These are phyloP conservation scores for Collybiopsis confluens DNA, from an alignment of 768 basidiomycete species.

Conservation along the genomic window DNA sequence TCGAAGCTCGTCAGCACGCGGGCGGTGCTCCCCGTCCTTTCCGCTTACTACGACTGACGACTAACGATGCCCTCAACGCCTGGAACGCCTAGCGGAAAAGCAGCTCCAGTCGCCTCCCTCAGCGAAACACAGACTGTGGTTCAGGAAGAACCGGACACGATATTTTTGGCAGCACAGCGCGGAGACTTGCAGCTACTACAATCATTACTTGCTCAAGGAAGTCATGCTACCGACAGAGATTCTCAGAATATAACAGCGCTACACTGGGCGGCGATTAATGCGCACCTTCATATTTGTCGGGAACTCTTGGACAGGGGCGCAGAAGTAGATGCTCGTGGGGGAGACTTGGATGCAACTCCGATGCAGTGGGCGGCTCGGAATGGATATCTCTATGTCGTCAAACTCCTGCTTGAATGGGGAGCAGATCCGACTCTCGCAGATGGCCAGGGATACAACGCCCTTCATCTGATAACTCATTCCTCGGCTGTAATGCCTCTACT, in stretches of 20 bases:
- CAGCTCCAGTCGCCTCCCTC: not conserved
- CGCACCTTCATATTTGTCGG: constrained; percentile 83
- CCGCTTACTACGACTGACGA: not conserved
- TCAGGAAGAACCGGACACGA: constrained; percentile 18
- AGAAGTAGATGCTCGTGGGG: constrained; percentile 90
- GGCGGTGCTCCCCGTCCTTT: not conserved
- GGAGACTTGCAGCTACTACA: constrained; percentile 71
- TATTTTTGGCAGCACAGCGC: constrained; percentile 84
- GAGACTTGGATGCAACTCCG: constrained; percentile 91
- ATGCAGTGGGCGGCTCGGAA: constrained; percentile 98
- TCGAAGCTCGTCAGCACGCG: too few species aligned
- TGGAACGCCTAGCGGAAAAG: constrained; percentile 1
- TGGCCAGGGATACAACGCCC: constrained; percentile 92
- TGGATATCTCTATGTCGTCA: constrained; percentile 93
- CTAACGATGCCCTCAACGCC: constrained; percentile 3
- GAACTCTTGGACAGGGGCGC: constrained; percentile 90
- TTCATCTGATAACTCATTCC: constrained; percentile 94
- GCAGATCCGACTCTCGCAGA: constrained; percentile 92
- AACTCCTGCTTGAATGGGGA: constrained; percentile 82
- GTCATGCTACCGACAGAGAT: constrained; percentile 75
- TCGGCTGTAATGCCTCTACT: constrained; percentile 92
- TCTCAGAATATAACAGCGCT: constrained; percentile 90
- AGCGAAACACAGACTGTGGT: not conserved
- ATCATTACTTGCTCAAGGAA: constrained; percentile 68
- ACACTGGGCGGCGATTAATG: constrained; percentile 98